Base-by-base conservation (phyloP, 2,329 filamentous ascomycete species). In the Pseudogymnoascus destructans region DNA sequence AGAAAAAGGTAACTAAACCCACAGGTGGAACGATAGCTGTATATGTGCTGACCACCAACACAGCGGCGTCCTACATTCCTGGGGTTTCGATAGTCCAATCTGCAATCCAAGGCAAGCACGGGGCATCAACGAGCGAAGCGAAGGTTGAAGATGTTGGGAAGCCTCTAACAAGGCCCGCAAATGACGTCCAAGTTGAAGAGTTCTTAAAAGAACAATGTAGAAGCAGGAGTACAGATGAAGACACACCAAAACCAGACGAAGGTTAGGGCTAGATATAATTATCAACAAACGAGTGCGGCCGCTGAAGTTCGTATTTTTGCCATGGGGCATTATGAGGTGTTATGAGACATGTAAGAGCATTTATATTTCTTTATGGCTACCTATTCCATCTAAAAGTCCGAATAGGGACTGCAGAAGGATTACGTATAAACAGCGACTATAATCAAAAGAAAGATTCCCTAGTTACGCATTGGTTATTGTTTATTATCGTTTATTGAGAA, bases 151-250 rank as follows among this genome's bases (percentile, higher is more conserved):
- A 58, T 32, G 7, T 27, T 23, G 25, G 59, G 55, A 52, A 32
- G 15, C 65, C 65, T 5, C 66, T 65, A 5, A 59, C 57, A 5
- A 58, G 65, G 62, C 65, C 65, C 6, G 63, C 65, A 58, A 61
- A 67, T 59, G 66, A 68, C 62, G 62, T 65, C n/a, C 66, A 66
- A 30, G 65, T 67, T n/a, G 65, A 67, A 58, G 58, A 66, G 57
- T 68, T 68, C 42, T 57, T 68, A 27, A 64, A 64, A 49, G 58
- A 59, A 8, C 66, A 67, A 55, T 68, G 67, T 56, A 63, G 63
- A 55, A 66, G 65, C 52, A 63, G 58, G 38, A 63, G 61, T 17
- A 49, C 23, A 49, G 7, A 25, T 11, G 23, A 49, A 11, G 23
- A 27, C 7, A 49, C 42, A 15, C 7, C 9, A 4, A 49, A 49